A percentile compares a stretch with the other conserved stretches of the same genome.
Conservation (phyloP, 2,329 filamentous ascomycete genomes). For the Penicillium sp. region DNA sequence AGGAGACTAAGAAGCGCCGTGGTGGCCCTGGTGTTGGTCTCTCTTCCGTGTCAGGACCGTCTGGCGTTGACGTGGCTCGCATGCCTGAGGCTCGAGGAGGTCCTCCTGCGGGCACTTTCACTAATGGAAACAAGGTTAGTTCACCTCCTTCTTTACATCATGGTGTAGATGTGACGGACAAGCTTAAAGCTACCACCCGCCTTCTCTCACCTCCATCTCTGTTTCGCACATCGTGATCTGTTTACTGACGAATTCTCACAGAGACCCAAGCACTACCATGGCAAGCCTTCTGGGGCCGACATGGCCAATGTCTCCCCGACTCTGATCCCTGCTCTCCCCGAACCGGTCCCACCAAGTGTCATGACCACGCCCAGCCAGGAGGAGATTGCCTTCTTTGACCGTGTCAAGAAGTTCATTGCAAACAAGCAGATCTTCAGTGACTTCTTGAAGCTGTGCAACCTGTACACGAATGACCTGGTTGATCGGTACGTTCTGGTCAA, state of each 20-base stretch:
- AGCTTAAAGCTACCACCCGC: background rate
- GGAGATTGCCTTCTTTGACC: conserved; percentile 92
- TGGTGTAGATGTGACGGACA: background rate
- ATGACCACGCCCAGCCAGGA: conserved; percentile 78
- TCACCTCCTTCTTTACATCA: background rate
- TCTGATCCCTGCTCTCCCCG: conserved; percentile 83
- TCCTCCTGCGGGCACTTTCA: conserved; percentile 46
- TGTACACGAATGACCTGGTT: conserved; percentile 92
- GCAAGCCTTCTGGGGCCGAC: conserved; percentile 64
- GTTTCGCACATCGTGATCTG: background rate
- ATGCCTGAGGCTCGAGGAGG: conserved; percentile 45
- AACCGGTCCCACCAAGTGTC: conserved; percentile 79
- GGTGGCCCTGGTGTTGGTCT: conserved; percentile 57
- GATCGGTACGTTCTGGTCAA: conserved; percentile 82
- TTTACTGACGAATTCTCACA: conserved; percentile 54
- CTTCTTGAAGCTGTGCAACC: conserved; percentile 94
- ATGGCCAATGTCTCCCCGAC: conserved; percentile 77
- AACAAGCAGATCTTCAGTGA: conserved; percentile 94
- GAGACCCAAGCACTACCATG: conserved; percentile 77
- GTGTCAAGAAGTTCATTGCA: conserved; percentile 92
- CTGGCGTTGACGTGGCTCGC: conserved; percentile 39
- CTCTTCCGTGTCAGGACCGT: conserved; percentile 43
- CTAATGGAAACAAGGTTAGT: conserved; percentile 60
- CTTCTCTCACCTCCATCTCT: conserved; percentile 1
- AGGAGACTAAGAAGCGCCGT: conserved; percentile 88